Conservation (phyloP, 1,284 basidiomycete species). For the Xerocomus amazonicus region DNA sequence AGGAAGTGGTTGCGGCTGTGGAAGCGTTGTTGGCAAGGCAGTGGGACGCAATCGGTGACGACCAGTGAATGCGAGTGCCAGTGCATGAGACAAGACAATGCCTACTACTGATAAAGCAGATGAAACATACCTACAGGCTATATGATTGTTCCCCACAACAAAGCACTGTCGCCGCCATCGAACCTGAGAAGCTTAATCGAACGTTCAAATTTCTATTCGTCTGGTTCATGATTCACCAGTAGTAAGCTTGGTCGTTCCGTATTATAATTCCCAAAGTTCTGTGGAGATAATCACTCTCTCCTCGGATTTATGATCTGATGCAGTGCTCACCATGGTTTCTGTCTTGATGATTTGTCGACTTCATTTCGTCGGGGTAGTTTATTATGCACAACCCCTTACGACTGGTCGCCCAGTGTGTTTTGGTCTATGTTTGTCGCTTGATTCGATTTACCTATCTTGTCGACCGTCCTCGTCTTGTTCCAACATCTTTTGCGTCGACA, state of each 20-base stretch:
- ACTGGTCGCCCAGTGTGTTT: too few relatives aligned
- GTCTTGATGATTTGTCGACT: too few relatives aligned
- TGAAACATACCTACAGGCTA: constrained; percentile 1
- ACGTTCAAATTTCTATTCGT: too few relatives aligned
- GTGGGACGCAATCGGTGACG: neutral
- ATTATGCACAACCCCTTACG: too few relatives aligned
- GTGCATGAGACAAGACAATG: neutral
- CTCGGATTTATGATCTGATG: too few relatives aligned
- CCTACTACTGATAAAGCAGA: neutral
- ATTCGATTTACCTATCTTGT: too few relatives aligned
- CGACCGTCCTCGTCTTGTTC: too few relatives aligned
- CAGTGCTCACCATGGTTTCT: too few relatives aligned
- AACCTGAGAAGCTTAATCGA: neutral
- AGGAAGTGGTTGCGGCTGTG: neutral
- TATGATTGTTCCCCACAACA: neutral
- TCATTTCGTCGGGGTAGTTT: too few relatives aligned
- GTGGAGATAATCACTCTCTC: too few relatives aligned
- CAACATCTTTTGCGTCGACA: neutral
- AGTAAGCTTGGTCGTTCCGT: neutral
- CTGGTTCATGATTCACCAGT: neutral
- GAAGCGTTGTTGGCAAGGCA: neutral
- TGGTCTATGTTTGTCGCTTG: too few relatives aligned
- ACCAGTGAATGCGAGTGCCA: neutral
- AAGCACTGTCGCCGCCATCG: neutral
- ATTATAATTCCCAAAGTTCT: neutral